Evolutionary conservation across 208 protist species (phyloP).

Genomic region (Trichomonas gallinae): DNA sequence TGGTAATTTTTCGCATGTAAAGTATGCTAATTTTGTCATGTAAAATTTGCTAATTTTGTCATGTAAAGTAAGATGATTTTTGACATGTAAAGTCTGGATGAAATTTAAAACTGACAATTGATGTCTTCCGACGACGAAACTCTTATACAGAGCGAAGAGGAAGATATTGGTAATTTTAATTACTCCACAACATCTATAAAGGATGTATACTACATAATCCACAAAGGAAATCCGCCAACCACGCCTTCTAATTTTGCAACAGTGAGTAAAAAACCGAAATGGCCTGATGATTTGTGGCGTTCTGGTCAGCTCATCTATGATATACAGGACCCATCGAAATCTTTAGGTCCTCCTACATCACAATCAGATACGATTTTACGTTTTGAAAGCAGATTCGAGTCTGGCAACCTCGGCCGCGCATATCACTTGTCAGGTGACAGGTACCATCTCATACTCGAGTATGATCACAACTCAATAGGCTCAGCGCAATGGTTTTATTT

Average conservation of each 20-base stretch:
- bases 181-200: not conserved
- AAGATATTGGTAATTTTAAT: not conserved
- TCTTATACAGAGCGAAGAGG: not conserved
- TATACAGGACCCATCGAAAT: not conserved
- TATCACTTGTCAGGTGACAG: not conserved
- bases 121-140: not conserved
- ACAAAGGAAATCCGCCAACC: not conserved
- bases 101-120: not conserved
- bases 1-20: too few species aligned
- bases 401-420: not conserved
- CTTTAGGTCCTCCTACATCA: not conserved
- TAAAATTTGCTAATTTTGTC: too few species aligned
- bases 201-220: not conserved
- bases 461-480: not conserved
- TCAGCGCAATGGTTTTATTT: not conserved
- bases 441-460: not conserved
- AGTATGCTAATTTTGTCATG: too few species aligned
- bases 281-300: not conserved
- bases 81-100: too few species aligned
- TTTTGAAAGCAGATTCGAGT: not conserved
- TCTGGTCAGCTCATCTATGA: not conserved
- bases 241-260: not conserved
- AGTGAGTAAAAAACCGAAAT: not conserved
- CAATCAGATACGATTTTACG: not conserved
- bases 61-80: too few species aligned